A percentile compares a stretch with the other conserved stretches of the same genome.
Evolutionary conservation across 2,329 filamentous ascomycete species (phyloP).

Genomic region (Neofusicoccum laricinum): DNA sequence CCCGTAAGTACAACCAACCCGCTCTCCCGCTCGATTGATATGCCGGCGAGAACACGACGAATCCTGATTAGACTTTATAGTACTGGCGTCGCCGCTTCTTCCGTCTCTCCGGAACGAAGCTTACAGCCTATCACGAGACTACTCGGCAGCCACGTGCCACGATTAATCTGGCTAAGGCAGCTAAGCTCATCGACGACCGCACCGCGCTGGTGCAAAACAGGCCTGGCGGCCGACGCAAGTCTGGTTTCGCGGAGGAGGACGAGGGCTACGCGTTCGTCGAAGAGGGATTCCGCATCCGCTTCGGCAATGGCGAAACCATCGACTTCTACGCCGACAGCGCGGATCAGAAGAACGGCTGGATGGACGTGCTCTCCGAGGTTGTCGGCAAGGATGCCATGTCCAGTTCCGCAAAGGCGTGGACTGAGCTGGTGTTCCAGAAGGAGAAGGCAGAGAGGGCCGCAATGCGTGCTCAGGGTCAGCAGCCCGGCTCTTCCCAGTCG

Average conservation of each 20-base stretch:
- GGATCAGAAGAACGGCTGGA: constrained; percentile 89
- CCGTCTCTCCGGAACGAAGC: constrained; percentile 83
- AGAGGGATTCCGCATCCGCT: constrained; percentile 97
- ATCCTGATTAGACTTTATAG: constrained; percentile 43
- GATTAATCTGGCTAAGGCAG: constrained; percentile 92
- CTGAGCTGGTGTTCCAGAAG: constrained; percentile 56
- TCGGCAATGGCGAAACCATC: constrained; percentile 96
- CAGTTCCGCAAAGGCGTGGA: constrained; percentile 55
- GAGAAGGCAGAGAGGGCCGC: constrained; percentile 33
- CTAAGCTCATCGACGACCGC: constrained; percentile 90
- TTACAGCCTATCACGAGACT: constrained; percentile 94
- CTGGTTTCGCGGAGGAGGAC: constrained; percentile 95
- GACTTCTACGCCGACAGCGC: constrained; percentile 95
- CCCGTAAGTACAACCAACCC: constrained; percentile 65
- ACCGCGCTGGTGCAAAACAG: constrained; percentile 76
- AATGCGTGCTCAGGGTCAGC: constrained; percentile 23
- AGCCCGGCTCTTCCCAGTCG: constrained; percentile 21
- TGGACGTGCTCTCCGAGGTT: constrained; percentile 76
- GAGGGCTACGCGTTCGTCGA: constrained; percentile 99
- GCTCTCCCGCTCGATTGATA: not conserved
- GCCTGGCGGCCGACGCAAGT: constrained; percentile 78
- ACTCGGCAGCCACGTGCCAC: constrained; percentile 93
- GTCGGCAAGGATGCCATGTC: constrained; percentile 55
- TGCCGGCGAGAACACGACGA: constrained; percentile 19
- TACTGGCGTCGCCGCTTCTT: constrained; percentile 99